Base-by-base conservation (phyloP, 208 protist genomes). In the Crithidia brevicula region DNA sequence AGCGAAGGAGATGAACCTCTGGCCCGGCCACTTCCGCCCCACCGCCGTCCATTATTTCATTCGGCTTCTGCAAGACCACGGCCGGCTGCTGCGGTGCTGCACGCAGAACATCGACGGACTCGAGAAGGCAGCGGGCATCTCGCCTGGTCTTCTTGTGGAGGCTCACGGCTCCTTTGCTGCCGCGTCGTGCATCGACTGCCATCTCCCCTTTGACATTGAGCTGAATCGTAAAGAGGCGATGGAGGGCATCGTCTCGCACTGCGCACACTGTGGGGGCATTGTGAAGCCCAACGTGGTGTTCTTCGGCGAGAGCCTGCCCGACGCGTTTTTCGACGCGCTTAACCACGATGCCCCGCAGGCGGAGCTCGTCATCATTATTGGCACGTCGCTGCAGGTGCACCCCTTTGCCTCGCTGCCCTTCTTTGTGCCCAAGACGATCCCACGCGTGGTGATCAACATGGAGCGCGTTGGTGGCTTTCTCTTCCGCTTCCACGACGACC, bases 41-140 rank as follows among this genome's bases (percentile, higher is more conserved):
- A 98, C 98, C 7, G 18, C 71, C 4, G 86, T 91, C 15, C 98
- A 99, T 59, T 68, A 97, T 62, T 98, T 99, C 64, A 88, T 99
- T 11, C 82, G 83, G 49, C 72, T 98, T 4, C 81, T 99, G 30
- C 51, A 85, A 1, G 86, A 98, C 15, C 92, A 98, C 58, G 94
- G 93, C 4, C 53, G 93, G 16, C 78, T 99, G 45, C 78, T 98
- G 33, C 79, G 95, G 20, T 92, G 88, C 46, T 99, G 96, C 70
- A 98, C 98, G 45, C 98, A 99, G 64, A 99, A 99, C 83, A 98
- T 99, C 67, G 98, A 99, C 64, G 85, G 85, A 0, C 83, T 99
- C 2, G 97, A 99, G 64, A 43, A 68, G 45, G 65, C 70, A 0
- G 88, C 92, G 2, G 96, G 97, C 0, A 53, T 99, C 2, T 79